These are phyloP conservation scores for Cyanodermella asteris DNA, from an alignment of 2,329 filamentous ascomycete species.

Conservation along the genomic window DNA sequence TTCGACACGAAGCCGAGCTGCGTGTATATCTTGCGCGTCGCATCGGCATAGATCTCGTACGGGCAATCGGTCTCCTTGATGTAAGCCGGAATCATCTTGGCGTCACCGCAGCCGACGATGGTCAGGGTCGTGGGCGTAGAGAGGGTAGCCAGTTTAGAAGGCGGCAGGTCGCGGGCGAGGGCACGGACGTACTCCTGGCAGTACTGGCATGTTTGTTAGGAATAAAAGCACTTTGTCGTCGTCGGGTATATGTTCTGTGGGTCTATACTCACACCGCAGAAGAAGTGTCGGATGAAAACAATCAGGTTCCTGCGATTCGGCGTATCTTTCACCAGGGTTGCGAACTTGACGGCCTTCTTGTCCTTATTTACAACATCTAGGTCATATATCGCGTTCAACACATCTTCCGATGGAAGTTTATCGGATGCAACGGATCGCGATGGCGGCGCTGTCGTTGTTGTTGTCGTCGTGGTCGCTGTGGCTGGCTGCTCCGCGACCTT, in stretches of 20 bases:
- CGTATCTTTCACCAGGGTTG: slow-evolving; percentile 36
- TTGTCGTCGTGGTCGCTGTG: too few relatives aligned
- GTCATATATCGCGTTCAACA: not conserved
- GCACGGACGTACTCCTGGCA: slow-evolving; percentile 54
- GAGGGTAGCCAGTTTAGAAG: slow-evolving; percentile 19
- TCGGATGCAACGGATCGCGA: too few relatives aligned
- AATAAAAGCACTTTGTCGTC: too few relatives aligned
- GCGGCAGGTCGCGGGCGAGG: slow-evolving; percentile 36
- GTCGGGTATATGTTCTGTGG: not conserved
- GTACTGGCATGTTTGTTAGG: too few relatives aligned
- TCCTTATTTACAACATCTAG: slow-evolving; percentile 35
- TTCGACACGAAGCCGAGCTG: slow-evolving; percentile 48
- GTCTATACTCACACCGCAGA: slow-evolving; percentile 43
- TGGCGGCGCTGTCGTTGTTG: too few relatives aligned
- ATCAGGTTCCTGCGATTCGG: slow-evolving; percentile 36
- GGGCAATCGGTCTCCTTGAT: slow-evolving; percentile 37
- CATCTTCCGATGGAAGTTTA: not conserved
- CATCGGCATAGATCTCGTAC: slow-evolving; percentile 61
- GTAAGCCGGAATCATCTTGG: slow-evolving; percentile 46
- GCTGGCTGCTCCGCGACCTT: too few relatives aligned
- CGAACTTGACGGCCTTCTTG: slow-evolving; percentile 38
- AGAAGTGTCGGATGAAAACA: slow-evolving; percentile 61
- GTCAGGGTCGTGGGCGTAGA: slow-evolving; percentile 37
- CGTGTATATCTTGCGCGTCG: slow-evolving; percentile 41
- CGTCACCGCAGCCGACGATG: slow-evolving; percentile 52